Evolutionary conservation across 139 green algal genomes (phyloP).

Genomic region (Zygnema cylindricum): DNA sequence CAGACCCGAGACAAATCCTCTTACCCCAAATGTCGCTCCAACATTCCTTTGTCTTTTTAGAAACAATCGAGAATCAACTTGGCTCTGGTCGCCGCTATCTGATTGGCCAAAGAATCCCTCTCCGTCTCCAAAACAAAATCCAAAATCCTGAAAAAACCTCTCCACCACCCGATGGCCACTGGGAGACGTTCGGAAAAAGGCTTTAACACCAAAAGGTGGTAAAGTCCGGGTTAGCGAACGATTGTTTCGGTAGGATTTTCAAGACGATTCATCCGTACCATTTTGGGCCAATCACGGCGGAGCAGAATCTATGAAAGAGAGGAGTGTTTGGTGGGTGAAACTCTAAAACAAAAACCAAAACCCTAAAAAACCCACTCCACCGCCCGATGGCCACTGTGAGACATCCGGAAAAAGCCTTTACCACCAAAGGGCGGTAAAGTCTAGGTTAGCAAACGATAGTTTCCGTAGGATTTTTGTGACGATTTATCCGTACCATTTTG

Average conservation of each 20-base stretch:
- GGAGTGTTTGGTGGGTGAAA: constrained; percentile 86
- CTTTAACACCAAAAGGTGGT: constrained; percentile 85
- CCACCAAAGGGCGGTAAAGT: no score
- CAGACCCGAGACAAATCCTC: constrained; percentile 85
- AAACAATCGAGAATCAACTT: constrained; percentile 88
- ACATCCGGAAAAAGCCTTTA: no score
- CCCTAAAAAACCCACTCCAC: no score
- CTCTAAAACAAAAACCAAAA: no score
- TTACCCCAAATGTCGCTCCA: constrained; percentile 84
- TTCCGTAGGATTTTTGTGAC: constrained; percentile 91
- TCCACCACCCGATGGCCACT: constrained; percentile 56
- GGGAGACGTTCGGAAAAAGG: constrained; percentile 83
- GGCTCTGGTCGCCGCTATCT: constrained; percentile 77
- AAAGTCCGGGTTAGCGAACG: constrained; percentile 85
- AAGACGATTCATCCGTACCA: constrained; percentile 86
- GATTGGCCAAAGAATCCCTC: constrained; percentile 70
- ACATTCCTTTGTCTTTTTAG: constrained; percentile 75
- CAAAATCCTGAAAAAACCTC: not conserved
- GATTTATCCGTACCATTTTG: constrained; percentile 88
- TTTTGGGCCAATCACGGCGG: constrained; percentile 92
- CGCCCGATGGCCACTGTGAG: no score
- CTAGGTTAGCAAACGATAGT: constrained; percentile 86
- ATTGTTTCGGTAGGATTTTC: constrained; percentile 84
- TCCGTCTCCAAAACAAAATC: not conserved
- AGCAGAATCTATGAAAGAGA: constrained; percentile 81